Conservation (phyloP, 148 eudicot species). For the Arctostaphylos glauca region DNA sequence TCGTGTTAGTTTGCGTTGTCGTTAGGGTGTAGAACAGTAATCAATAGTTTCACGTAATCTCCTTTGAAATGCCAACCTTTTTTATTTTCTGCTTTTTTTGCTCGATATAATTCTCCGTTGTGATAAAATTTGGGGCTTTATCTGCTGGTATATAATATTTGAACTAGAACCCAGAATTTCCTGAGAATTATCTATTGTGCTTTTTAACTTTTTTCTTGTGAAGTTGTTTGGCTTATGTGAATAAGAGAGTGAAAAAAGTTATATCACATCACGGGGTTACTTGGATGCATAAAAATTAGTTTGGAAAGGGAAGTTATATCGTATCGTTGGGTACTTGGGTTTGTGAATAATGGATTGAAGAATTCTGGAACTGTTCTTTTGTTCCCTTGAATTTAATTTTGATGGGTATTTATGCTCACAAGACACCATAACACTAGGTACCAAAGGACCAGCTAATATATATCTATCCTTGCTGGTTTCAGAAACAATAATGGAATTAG, state of each 20-base stretch:
- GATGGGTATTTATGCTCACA: background rate
- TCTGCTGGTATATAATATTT: no score
- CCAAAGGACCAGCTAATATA: background rate
- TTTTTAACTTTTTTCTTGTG: background rate
- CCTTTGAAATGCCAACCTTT: background rate
- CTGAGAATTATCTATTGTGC: background rate
- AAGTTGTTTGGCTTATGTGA: background rate
- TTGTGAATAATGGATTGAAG: background rate
- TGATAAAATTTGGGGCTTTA: background rate
- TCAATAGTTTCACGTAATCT: background rate
- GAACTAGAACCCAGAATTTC: background rate
- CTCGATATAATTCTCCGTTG: background rate
- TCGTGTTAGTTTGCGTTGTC: background rate
- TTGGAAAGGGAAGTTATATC: background rate
- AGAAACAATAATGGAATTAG: background rate
- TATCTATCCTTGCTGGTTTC: background rate
- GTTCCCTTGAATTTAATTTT: background rate
- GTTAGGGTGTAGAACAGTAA: background rate
- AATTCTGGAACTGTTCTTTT: background rate
- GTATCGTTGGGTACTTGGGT: conserved; percentile 1
- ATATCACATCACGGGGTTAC: background rate
- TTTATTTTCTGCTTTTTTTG: background rate
- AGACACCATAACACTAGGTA: background rate
- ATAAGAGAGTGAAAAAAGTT: background rate
- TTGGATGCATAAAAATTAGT: background rate